Evolutionary conservation across 257 asterid species (phyloP).

Genomic region (Salvia rosmarinus): DNA sequence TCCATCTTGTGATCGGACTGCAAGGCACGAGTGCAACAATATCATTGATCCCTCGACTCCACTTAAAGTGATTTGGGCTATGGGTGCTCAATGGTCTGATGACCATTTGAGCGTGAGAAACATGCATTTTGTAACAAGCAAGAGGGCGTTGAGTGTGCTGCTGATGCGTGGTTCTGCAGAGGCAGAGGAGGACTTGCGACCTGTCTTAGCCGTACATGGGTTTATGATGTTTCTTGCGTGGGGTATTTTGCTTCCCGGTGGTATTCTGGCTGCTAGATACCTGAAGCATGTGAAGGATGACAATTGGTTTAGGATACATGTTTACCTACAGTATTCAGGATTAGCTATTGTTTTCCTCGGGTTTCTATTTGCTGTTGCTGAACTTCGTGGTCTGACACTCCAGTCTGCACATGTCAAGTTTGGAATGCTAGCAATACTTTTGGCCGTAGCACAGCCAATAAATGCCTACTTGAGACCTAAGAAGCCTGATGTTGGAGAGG

Average conservation of each 20-base stretch:
- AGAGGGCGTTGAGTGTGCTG: slow-evolving; percentile 82
- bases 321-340: slow-evolving; percentile 86
- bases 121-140: slow-evolving; percentile 92
- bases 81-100: slow-evolving; percentile 95
- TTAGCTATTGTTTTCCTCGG: slow-evolving; percentile 91
- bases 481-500: slow-evolving; percentile 63
- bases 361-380: slow-evolving; percentile 95
- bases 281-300: slow-evolving; percentile 87
- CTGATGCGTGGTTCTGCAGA: slow-evolving; percentile 91
- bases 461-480: slow-evolving; percentile 90
- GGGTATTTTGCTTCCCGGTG: slow-evolving; percentile 94
- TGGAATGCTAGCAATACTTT: slow-evolving; percentile 78
- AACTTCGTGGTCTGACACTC: slow-evolving; percentile 76
- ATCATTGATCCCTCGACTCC: slow-evolving; percentile 90
- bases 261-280: slow-evolving; percentile 87
- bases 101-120: slow-evolving; percentile 72
- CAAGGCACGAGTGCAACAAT: slow-evolving; percentile 78
- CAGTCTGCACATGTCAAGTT: slow-evolving; percentile 76
- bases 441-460: slow-evolving; percentile 76
- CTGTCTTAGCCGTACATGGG: slow-evolving; percentile 94
- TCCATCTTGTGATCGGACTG: slow-evolving; percentile 59
- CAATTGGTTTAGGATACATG: slow-evolving; percentile 89
- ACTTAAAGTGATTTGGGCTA: slow-evolving; percentile 88
- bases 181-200: slow-evolving; percentile 94
- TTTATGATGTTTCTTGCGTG: slow-evolving; percentile 99